Evolutionary conservation across 2,329 filamentous ascomycete species (phyloP), one percentile per base, ranked within the genome.

Genomic region (Talaromyces sp.): DNA sequence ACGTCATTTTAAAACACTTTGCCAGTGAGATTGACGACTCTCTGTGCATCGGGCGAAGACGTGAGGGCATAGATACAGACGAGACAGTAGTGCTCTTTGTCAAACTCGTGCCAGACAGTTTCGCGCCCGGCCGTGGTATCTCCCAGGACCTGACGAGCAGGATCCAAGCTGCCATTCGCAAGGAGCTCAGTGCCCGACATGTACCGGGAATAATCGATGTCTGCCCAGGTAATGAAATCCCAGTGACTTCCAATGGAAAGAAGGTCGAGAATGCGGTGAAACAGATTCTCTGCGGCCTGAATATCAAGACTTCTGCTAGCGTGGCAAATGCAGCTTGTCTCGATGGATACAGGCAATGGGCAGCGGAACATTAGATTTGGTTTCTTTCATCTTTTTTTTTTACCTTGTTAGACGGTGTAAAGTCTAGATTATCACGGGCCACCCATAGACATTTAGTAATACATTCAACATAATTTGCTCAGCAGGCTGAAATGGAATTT

Each of bases 251-350:
- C 2, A 99, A 99, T 70, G 93, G 93, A 58, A 99, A 99, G 81
- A 99, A 98, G 86, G 91, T 99, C 62, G 93, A 99, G 74, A 92
- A 96, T 54, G 91, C 91, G 0, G 93, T 98, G 6, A 98, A 98
- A 80, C 93, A 97, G 76, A 97, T 98, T 51, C 78, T 99, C 1
- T 96, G 91, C 29, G 93, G 93, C 0, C 79, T 93, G 75, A 85
- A 90, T 57, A 86, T 97, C 65, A 93, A 92, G 80, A 95, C 91
- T 0, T 92, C 91, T 55, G 92, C 93, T 0, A 96, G 91, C 69
- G 93, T 98, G n/a, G 91, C 91, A 4, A 98, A 98, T 73, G 88
- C 90, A 1, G 89, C 88, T 66, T 92, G 93, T 65, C 76, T 99
- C 66, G 88, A 91, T 46, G 98, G 91, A 89, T 98, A 97, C 75